These are phyloP conservation scores for Astraeus odoratus DNA, from an alignment of 768 basidiomycete genomes.

Conservation along the genomic window DNA sequence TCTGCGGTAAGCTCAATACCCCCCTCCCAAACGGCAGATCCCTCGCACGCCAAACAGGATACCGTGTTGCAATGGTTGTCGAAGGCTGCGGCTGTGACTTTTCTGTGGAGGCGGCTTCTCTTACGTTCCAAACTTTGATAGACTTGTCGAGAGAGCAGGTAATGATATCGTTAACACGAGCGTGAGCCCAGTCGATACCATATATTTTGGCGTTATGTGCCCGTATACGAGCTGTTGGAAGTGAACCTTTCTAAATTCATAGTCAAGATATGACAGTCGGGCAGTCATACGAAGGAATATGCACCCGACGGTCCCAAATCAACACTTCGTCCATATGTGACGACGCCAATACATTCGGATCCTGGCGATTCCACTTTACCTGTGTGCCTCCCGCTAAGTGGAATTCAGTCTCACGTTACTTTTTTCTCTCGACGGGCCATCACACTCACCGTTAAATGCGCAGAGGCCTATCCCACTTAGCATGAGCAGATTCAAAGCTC, in stretches of 20 bases:
- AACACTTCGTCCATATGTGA: conserved; percentile 82
- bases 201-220: conserved; percentile 94
- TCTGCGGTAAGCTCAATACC: conserved; percentile 79
- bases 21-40: conserved; percentile 90
- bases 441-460: conserved; percentile 48
- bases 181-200: conserved; percentile 93
- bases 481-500: background rate
- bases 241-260: conserved; percentile 69
- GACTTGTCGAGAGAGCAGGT: conserved; percentile 94
- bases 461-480: conserved; percentile 37
- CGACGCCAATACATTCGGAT: conserved; percentile 82
- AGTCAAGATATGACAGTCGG: conserved; percentile 5
- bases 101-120: conserved; percentile 15
- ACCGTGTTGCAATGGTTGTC: conserved; percentile 58
- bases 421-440: background rate
- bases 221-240: conserved; percentile 65
- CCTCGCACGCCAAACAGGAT: conserved; percentile 94
- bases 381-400: conserved; percentile 77
- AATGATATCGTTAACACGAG: conserved; percentile 66
- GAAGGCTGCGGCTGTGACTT: conserved; percentile 30
- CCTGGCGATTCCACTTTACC: conserved; percentile 93
- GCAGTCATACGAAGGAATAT: conserved; percentile 16
- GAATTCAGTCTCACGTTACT: background rate
- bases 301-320: conserved; percentile 90
- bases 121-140: conserved; percentile 73